These are phyloP conservation scores for Yamadazyma buinensis DNA, from an alignment of 1,139 yeast species.

Conservation along the genomic window DNA sequence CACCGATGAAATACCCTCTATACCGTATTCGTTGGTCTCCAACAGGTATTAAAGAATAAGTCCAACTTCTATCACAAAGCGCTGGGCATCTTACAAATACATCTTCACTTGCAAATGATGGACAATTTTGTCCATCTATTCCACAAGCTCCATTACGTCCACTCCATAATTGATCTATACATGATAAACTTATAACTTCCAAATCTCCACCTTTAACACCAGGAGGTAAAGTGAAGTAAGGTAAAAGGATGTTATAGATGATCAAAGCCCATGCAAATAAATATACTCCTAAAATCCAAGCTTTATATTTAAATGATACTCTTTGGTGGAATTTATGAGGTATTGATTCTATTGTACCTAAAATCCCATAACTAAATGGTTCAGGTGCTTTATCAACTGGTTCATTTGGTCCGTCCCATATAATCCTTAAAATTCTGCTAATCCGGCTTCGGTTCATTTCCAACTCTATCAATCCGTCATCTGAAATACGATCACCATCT, in stretches of 20 bases:
- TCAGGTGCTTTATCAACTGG: conserved; percentile 50
- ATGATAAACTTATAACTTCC: conserved; percentile 34
- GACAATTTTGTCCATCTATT: conserved; percentile 57
- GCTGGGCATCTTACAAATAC: conserved; percentile 82
- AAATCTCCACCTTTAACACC: conserved; percentile 4
- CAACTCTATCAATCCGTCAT: no score
- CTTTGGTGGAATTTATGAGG: conserved; percentile 37
- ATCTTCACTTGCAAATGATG: conserved; percentile 30
- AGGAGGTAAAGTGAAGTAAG: conserved; percentile 39
- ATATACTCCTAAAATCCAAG: conserved; percentile 33
- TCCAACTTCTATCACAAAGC: conserved; percentile 74
- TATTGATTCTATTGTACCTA: conserved; percentile 31
- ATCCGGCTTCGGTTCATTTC: no score
- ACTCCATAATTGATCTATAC: conserved; percentile 53
- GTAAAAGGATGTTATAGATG: conserved; percentile 27
- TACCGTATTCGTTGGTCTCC: conserved; percentile 69
- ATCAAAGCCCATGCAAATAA: conserved; percentile 32
- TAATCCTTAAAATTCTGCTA: conserved; percentile 4
- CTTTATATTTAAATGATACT: conserved; percentile 24
- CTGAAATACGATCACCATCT: conserved; percentile 7
- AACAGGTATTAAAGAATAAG: conserved; percentile 73
- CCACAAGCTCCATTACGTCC: conserved; percentile 83
- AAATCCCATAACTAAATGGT: conserved; percentile 14
- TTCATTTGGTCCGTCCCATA: conserved; percentile 52
- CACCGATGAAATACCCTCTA: conserved; percentile 73